These are phyloP conservation scores for Ascochyta clinopodiicola DNA, from an alignment of 2,329 filamentous ascomycete genomes.

Conservation along the genomic window DNA sequence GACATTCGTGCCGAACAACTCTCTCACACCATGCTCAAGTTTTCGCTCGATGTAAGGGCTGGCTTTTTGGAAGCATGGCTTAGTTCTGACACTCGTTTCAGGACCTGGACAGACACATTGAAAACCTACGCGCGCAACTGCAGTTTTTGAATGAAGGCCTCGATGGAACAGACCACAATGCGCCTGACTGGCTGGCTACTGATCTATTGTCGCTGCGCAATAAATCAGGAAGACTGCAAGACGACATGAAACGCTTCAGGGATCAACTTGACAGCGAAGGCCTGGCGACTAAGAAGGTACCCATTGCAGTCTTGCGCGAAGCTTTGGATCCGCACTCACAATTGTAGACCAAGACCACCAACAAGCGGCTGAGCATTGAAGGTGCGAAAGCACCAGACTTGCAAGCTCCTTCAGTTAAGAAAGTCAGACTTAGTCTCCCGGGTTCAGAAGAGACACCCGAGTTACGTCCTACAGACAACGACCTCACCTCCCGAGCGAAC, in stretches of 20 bases:
- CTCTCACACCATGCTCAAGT: slow-evolving; percentile 28
- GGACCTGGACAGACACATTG: slow-evolving; percentile 44
- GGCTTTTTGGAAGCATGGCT: slow-evolving; percentile 2
- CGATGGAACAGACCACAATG: slow-evolving; percentile 44
- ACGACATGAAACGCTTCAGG: slow-evolving; percentile 44
- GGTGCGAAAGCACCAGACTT: slow-evolving; percentile 18
- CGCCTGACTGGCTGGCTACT: slow-evolving; percentile 45
- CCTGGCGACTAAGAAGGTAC: slow-evolving; percentile 33
- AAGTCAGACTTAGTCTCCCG: slow-evolving; percentile 16
- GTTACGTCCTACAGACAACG: slow-evolving; percentile 26
- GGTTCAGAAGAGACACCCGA: slow-evolving; percentile 16
- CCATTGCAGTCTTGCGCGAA: not conserved
- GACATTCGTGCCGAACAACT: slow-evolving; percentile 8
- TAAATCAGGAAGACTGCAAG: slow-evolving; percentile 41
- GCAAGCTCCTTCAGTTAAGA: slow-evolving; percentile 5
- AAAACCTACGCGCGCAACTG: slow-evolving; percentile 37
- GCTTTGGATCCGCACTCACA: slow-evolving; percentile 10
- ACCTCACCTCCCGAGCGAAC: slow-evolving; percentile 23
- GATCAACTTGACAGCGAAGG: slow-evolving; percentile 39
- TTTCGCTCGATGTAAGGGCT: slow-evolving; percentile 38
- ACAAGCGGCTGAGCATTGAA: slow-evolving; percentile 41
- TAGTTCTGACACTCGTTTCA: slow-evolving; percentile 26
- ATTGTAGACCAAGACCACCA: slow-evolving; percentile 24
- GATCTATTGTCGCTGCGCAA: slow-evolving; percentile 43
- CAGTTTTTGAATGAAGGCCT: slow-evolving; percentile 40